Conservation (phyloP, 148 eudicot genomes). For the Cornus florida region DNA sequence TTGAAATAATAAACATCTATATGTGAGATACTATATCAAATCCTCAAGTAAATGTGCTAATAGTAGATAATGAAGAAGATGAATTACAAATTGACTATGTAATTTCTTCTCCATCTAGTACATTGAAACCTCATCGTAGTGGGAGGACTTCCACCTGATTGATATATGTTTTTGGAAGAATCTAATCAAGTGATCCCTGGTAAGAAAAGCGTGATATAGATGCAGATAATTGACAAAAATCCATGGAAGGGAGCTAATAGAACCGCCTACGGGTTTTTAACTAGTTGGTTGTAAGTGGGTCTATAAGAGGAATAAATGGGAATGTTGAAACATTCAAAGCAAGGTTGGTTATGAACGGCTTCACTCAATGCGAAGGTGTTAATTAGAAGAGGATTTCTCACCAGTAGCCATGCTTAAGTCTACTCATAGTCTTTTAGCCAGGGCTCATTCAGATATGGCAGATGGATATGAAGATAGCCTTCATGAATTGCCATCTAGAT, state of each 20-base stretch:
- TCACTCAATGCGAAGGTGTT: neutral
- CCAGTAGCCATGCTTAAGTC: too few species aligned
- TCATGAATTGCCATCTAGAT: neutral
- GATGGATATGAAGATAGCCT: neutral
- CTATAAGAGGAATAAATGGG: neutral
- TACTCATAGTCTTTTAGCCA: neutral
- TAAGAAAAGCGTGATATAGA: neutral
- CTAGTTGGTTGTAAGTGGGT: conserved; percentile 6
- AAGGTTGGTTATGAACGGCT: neutral
- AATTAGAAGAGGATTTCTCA: neutral
- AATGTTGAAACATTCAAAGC: too few species aligned
- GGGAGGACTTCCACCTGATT: too few species aligned
- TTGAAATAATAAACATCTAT: too few species aligned
- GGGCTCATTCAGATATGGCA: neutral
- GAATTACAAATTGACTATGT: too few species aligned
- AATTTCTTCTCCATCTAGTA: too few species aligned
- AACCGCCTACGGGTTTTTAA: neutral
- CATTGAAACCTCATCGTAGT: too few species aligned
- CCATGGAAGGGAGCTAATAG: neutral
- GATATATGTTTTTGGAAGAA: too few species aligned
- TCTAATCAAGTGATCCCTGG: neutral
- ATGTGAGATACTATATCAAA: neutral
- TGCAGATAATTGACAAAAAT: too few species aligned
- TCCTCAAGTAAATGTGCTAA: neutral
- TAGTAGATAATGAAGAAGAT: neutral